A percentile compares a stretch with the other conserved stretches of the same genome.
These are phyloP conservation scores for Petunia secreta DNA, from an alignment of 257 asterid genomes.

Conservation along the genomic window DNA sequence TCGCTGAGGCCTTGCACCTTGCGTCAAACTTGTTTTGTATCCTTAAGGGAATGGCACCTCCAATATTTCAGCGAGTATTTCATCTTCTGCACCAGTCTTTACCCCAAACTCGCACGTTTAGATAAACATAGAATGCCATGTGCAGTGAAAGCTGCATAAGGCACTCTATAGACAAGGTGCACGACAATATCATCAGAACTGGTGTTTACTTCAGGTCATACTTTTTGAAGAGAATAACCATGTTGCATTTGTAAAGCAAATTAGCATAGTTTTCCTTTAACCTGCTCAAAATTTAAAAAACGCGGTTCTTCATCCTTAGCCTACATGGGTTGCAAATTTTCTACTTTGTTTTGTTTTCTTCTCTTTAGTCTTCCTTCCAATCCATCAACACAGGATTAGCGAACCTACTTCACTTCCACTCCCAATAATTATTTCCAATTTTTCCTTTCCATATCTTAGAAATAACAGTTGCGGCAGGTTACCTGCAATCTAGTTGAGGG, in stretches of 20 bases:
- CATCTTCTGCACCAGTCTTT: background rate
- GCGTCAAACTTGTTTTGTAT: background rate
- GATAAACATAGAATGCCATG: background rate
- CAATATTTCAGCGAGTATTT: constrained; percentile 2
- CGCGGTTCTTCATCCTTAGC: background rate
- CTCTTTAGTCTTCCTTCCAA: background rate
- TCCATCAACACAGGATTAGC: constrained; percentile 11
- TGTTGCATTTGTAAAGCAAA: background rate
- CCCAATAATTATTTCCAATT: constrained; percentile 11
- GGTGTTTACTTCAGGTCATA: background rate
- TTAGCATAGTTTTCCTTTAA: background rate
- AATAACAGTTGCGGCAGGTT: background rate
- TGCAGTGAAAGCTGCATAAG: constrained; percentile 15
- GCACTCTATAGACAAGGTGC: constrained; percentile 8
- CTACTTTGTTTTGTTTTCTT: background rate
- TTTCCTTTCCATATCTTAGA: background rate
- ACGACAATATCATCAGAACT: constrained; percentile 12
- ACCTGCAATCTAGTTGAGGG: background rate
- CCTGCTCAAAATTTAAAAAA: constrained; percentile 2
- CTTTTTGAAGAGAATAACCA: constrained; percentile 5
- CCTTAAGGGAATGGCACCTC: background rate
- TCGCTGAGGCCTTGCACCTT: background rate
- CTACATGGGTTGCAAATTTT: background rate
- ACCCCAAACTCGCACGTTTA: background rate
- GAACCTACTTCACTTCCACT: constrained; percentile 17